A percentile compares a stretch with the other conserved stretches of the same genome.
These are phyloP conservation scores for Magnolia sinica DNA, from an alignment of 164 flowering plant species.

Conservation along the genomic window DNA sequence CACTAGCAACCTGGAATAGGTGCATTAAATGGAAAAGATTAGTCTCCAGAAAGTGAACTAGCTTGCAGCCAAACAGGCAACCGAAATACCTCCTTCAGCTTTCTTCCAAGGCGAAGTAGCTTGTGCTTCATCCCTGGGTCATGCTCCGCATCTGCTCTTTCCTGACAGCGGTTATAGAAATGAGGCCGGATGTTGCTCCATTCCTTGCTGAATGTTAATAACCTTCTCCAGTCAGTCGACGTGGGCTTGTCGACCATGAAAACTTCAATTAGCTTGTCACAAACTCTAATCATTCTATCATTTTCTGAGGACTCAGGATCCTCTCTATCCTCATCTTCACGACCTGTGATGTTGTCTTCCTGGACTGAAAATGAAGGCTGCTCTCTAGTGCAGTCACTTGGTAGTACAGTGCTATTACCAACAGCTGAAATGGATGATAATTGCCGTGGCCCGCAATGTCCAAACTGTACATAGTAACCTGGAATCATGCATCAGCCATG, in stretches of 20 bases:
- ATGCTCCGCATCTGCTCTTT: constrained; percentile 64
- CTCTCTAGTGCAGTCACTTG: constrained; percentile 28
- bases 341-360: constrained; percentile 6
- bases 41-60: background rate
- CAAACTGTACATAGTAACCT: constrained; percentile 10
- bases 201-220: constrained; percentile 72
- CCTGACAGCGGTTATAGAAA: constrained; percentile 68
- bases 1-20: too few relatives aligned
- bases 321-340: constrained; percentile 13
- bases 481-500: constrained; percentile 9
- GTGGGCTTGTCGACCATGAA: constrained; percentile 93
- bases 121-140: constrained; percentile 76
- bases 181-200: constrained; percentile 73
- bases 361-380: constrained; percentile 12
- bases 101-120: constrained; percentile 65
- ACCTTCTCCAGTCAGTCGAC: constrained; percentile 87
- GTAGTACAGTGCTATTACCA: constrained; percentile 32
- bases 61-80: background rate
- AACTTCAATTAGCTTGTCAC: constrained; percentile 77
- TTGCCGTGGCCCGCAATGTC: constrained; percentile 6
- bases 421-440: constrained; percentile 22
- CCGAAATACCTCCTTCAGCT: constrained; percentile 69
- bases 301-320: constrained; percentile 27
- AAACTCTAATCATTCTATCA: constrained; percentile 57
- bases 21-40: background rate